These are phyloP conservation scores for Phlyctochytrium arcticum DNA, from an alignment of 192 early-diverging fungal genomes.

Conservation along the genomic window DNA sequence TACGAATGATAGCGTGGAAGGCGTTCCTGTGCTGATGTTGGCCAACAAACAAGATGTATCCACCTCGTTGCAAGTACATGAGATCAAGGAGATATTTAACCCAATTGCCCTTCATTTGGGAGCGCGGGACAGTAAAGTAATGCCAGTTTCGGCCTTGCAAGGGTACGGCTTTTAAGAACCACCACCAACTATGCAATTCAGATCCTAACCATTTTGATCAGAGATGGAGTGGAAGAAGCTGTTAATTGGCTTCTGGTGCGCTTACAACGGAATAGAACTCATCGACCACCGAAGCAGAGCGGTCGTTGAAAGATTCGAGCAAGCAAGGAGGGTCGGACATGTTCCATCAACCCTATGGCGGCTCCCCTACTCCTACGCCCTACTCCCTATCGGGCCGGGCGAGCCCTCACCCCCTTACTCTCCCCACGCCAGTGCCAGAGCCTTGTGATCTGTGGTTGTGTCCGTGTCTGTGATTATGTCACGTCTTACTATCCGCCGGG, in stretches of 20 bases:
- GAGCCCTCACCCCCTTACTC: too few relatives aligned
- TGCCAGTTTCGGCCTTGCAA: constrained; percentile 75
- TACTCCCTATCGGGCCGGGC: too few relatives aligned
- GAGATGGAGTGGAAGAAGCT: constrained; percentile 77
- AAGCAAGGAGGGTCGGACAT: too few relatives aligned
- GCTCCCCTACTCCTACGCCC: too few relatives aligned
- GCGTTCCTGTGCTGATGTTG: constrained; percentile 86
- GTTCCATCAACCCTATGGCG: too few relatives aligned
- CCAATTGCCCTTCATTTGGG: constrained; percentile 78
- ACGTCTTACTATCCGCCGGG: too few relatives aligned
- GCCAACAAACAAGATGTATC: constrained; percentile 90
- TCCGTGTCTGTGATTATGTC: too few relatives aligned
- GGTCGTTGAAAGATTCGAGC: too few relatives aligned
- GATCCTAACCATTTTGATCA: constrained; percentile 17
- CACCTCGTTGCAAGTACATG: constrained; percentile 66
- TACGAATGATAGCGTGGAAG: constrained; percentile 66
- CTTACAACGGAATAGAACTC: constrained; percentile 75
- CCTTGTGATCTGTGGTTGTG: too few relatives aligned
- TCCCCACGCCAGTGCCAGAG: too few relatives aligned
- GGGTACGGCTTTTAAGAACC: constrained; percentile 53
- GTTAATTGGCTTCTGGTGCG: constrained; percentile 88
- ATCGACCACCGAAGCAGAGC: constrained; percentile 83
- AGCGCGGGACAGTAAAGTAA: constrained; percentile 79
- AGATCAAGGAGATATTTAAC: constrained; percentile 90
- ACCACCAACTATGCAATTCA: background rate